Evolutionary conservation across 2,329 filamentous ascomycete genomes (phyloP).

Genomic region (Lasiodiplodia hormozganensis): DNA sequence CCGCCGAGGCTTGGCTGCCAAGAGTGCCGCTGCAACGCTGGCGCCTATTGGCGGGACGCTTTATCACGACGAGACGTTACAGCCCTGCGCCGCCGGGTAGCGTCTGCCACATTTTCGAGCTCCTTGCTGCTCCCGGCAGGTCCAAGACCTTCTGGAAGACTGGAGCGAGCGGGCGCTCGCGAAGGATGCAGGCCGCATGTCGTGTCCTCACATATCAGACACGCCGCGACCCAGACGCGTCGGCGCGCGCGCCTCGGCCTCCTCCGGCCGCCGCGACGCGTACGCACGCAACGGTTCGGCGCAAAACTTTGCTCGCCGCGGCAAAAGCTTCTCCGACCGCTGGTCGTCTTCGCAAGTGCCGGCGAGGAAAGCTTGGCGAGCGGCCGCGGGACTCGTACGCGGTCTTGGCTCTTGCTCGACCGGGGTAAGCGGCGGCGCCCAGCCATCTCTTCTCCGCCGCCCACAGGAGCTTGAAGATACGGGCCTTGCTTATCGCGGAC

Average conservation of each 20-base stretch:
- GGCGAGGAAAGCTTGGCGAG: slow-evolving; percentile 19
- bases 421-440: slow-evolving; percentile 18
- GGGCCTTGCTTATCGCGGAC: slow-evolving; percentile 13
- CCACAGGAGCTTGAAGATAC: slow-evolving; percentile 20
- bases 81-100: slow-evolving; percentile 3
- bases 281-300: not conserved
- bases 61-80: slow-evolving; percentile 14
- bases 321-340: slow-evolving; percentile 17
- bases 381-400: slow-evolving; percentile 8
- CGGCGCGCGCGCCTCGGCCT: not conserved
- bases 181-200: not conserved
- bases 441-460: slow-evolving; percentile 1
- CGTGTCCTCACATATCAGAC: not conserved
- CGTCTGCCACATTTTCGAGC: slow-evolving; percentile 6
- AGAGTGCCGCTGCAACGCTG: not conserved
- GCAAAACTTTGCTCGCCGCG: slow-evolving; percentile 16
- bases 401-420: slow-evolving; percentile 22
- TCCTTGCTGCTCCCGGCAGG: slow-evolving; percentile 18
- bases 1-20: slow-evolving; percentile 21
- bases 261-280: not conserved
- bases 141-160: slow-evolving; percentile 25
- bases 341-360: slow-evolving; percentile 3
- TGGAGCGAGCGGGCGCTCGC: too few species aligned
- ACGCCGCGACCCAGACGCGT: not conserved
- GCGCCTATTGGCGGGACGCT: not conserved